Evolutionary conservation across 495 filamentous ascomycete species (phyloP).

Genomic region (Neurospora sp.): DNA sequence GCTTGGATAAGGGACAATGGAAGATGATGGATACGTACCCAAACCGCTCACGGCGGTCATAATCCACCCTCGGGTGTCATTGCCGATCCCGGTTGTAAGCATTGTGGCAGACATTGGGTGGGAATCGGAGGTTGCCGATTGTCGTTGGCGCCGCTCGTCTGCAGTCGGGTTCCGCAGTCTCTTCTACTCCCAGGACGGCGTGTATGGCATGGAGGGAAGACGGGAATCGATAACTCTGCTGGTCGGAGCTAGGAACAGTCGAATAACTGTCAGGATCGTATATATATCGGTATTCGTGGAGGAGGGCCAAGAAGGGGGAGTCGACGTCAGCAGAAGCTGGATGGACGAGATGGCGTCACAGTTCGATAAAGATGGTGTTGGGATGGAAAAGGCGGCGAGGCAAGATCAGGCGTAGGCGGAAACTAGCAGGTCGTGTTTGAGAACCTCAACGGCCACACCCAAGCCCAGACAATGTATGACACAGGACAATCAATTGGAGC

Average conservation of each 20-base stretch:
- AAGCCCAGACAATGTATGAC: not conserved
- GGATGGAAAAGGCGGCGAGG: not conserved
- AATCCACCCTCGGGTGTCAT: slow-evolving; percentile 90
- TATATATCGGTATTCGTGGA: not conserved
- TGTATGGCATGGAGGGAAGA: not conserved
- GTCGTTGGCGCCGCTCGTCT: not conserved
- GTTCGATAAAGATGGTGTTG: not conserved
- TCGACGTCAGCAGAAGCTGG: not conserved
- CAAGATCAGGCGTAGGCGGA: not conserved
- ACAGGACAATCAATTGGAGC: not conserved
- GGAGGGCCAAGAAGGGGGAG: not conserved
- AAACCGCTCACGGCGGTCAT: slow-evolving; percentile 79
- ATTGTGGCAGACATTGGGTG: slow-evolving; percentile 12
- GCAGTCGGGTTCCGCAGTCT: not conserved
- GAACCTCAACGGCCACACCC: not conserved
- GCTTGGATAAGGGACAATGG: not conserved
- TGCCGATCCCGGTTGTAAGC: slow-evolving; percentile 42
- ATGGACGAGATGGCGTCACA: not conserved
- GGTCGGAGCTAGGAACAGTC: not conserved
- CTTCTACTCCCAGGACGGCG: not conserved
- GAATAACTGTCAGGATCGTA: not conserved
- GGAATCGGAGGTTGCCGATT: not conserved
- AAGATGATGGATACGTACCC: slow-evolving; percentile 31
- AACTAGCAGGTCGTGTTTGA: not conserved
- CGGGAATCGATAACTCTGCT: not conserved